These are phyloP conservation scores for Gardenia jasminoides DNA, from an alignment of 257 asterid species.

Conservation along the genomic window DNA sequence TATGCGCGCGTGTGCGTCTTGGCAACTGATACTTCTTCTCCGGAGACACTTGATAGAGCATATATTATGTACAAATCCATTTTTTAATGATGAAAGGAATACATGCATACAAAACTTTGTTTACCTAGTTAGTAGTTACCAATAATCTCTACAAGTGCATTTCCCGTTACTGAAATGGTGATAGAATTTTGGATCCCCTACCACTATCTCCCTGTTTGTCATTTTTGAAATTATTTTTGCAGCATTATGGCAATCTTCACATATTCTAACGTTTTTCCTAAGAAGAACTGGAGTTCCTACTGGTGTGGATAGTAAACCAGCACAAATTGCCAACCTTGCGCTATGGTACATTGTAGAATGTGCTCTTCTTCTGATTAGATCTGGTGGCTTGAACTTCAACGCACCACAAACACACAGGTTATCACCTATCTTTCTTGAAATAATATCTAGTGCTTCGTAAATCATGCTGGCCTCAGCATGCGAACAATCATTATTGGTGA, in stretches of 20 bases:
- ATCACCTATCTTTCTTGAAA: constrained; percentile 40
- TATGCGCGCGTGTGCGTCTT: too few relatives aligned
- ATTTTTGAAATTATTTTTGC: constrained; percentile 47
- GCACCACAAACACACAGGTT: background rate
- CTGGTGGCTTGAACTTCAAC: constrained; percentile 33
- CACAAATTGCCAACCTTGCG: constrained; percentile 62
- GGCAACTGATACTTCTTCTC: too few relatives aligned
- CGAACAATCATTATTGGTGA: constrained; percentile 42
- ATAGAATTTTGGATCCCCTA: constrained; percentile 54
- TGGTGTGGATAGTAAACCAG: constrained; percentile 48
- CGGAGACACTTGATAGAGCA: too few relatives aligned
- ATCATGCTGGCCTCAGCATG: constrained; percentile 25
- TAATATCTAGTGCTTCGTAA: constrained; percentile 43
- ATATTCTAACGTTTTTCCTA: constrained; percentile 57
- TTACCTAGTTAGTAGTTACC: constrained; percentile 33
- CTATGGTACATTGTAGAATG: constrained; percentile 43
- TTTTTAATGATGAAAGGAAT: background rate
- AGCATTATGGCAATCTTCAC: constrained; percentile 59
- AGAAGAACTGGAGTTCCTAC: constrained; percentile 47
- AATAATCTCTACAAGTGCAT: constrained; percentile 72
- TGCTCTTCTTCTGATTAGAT: constrained; percentile 22
- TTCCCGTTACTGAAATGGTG: constrained; percentile 57
- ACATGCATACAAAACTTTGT: background rate
- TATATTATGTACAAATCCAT: background rate
- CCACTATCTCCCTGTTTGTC: constrained; percentile 54